Evolutionary conservation across 75 land plant species (phyloP), one percentile per base, ranked within the genome.

Genomic region (Picea glauca): DNA sequence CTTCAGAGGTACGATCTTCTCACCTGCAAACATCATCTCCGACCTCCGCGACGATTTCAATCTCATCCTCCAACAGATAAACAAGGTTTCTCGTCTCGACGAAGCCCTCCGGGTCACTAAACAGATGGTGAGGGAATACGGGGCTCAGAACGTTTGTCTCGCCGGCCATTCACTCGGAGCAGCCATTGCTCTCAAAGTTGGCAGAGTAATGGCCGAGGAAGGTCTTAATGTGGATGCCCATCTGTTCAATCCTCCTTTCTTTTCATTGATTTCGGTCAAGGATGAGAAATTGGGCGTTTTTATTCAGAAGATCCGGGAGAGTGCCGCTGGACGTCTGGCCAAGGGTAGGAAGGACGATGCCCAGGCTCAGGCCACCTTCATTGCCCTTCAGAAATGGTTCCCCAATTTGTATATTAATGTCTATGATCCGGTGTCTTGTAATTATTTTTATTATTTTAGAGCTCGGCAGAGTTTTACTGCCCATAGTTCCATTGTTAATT

Each of bases 161-260:
- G 89, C 85, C 9, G 94, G 94, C 21, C 94, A 92, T 72, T 90
- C 92, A 1, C 62, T 92, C 33, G 94, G 94, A 13, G 94, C 90
- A 31, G 94, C 92, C 1, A 87, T 92, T 72, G 94, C 90, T 31
- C 82, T 93, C 13, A 90, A 90, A 64, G 84, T 85, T 3, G 92
- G 93, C 0, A 87, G 87, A 67, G 79, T 83, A 35, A 43, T 93
- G 60, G 91, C 91, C 4, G 87, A 90, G 72, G 79, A 88, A 76
- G 91, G 91, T 23, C 74, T 84, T 20, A 87, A 60, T 72, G 78
- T 90, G 13, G 92, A 93, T 46, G 78, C 91, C 4, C 92, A 93
- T 85, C 78, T 93, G 84, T 93, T 93, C 74, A 90, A 90, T 56
- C 95, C 95, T 7, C 95, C 95, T 8, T 90, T 88, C 11, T 20